Evolutionary conservation across 108 stramenopile genomes (phyloP).

Genomic region (Craspedostauros australis): DNA sequence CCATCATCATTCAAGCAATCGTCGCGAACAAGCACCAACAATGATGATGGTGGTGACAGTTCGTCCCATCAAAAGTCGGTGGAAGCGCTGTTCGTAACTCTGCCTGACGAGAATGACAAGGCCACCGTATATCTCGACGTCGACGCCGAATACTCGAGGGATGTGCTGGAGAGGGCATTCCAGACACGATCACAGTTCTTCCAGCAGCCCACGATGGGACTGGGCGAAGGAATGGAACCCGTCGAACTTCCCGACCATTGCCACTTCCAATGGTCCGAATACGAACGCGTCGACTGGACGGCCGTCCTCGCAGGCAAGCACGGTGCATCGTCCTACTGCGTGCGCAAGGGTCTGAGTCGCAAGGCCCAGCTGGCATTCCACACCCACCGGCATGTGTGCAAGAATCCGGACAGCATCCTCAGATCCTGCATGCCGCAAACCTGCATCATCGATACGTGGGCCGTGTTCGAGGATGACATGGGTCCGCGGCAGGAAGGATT

Average conservation of each 20-base stretch:
- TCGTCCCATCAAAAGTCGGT: too few relatives aligned
- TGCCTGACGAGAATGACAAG: too few relatives aligned
- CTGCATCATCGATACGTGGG: conserved; percentile 35
- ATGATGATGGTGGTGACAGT: too few relatives aligned
- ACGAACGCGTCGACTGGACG: conserved; percentile 35
- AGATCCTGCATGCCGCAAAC: conserved; percentile 17
- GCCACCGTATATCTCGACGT: too few relatives aligned
- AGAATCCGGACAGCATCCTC: conserved; percentile 20
- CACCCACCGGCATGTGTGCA: conserved; percentile 16
- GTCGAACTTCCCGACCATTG: neutral
- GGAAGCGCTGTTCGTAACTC: too few relatives aligned
- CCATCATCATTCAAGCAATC: too few relatives aligned
- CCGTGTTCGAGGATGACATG: conserved; percentile 31
- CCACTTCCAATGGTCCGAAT: conserved; percentile 27
- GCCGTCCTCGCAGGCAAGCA: conserved; percentile 18
- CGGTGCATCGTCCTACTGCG: conserved; percentile 28
- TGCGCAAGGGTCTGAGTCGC: conserved; percentile 42
- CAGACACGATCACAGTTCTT: too few relatives aligned
- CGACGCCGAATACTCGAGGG: too few relatives aligned
- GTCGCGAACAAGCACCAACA: too few relatives aligned
- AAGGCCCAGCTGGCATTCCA: conserved; percentile 41
- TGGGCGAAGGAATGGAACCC: conserved; percentile 7
- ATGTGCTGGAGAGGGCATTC: too few relatives aligned
- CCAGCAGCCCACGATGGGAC: conserved; percentile 11
- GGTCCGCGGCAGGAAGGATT: neutral